phyloP scores from a whole-genome alignment of 495 filamentous ascomycete genomes.

The Sporormia fimetaria region DNA sequence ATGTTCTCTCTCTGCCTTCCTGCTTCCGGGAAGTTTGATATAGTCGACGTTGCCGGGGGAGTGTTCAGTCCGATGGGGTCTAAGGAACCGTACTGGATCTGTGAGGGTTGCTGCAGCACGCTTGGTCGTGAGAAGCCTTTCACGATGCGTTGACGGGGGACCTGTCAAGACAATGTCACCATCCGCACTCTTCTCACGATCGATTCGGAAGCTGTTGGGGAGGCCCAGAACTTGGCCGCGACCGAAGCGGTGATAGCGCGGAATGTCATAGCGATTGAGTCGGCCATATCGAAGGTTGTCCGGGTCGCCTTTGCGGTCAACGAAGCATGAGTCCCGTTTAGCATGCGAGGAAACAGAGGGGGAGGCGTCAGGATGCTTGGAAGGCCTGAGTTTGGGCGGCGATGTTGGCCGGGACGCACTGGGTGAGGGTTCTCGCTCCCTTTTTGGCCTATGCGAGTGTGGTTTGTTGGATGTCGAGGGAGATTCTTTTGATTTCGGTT shows the following conservation, averaged over 20 bases:
- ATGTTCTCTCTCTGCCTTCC: no score
- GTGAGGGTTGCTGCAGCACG: neutral
- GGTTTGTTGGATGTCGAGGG: neutral
- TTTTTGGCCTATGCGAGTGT: no score
- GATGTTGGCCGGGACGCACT: neutral
- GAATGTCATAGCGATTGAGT: constrained; percentile 49
- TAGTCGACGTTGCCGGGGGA: constrained; percentile 15
- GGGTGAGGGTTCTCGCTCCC: no score
- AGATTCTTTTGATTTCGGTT: constrained; percentile 20
- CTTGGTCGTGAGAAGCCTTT: constrained; percentile 9
- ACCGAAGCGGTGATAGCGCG: constrained; percentile 48
- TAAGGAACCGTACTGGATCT: constrained; percentile 7
- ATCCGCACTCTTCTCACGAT: constrained; percentile 30
- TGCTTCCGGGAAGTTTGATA: constrained; percentile 7
- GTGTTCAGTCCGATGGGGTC: neutral
- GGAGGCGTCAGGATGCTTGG: neutral
- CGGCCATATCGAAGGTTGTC: constrained; percentile 51
- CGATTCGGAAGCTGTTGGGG: constrained; percentile 39
- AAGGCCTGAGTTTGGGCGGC: neutral
- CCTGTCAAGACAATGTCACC: constrained; percentile 4
- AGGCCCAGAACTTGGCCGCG: constrained; percentile 49
- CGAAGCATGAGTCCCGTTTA: constrained; percentile 11
- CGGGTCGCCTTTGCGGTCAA: constrained; percentile 45
- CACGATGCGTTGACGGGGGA: neutral
- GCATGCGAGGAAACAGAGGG: no score